phyloP scores from a whole-genome alignment of 169 alveolate species.

The Cryptosporidium parvum region DNA sequence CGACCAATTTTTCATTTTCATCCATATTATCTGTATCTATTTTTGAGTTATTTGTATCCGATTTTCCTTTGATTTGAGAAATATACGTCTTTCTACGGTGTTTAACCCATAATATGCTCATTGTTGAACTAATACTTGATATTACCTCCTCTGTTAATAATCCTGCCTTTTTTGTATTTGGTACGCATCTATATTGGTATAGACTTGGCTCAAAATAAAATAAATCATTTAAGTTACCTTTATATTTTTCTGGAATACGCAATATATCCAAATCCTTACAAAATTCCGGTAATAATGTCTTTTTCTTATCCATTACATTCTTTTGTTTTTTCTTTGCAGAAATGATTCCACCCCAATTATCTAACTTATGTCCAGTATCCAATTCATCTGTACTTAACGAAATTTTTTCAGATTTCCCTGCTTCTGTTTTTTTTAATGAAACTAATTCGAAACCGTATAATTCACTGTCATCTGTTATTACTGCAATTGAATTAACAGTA shows the following conservation, averaged over 20 bases:
- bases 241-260: conserved; percentile 53
- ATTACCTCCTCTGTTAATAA: conserved; percentile 64
- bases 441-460: conserved; percentile 62
- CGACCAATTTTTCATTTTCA: conserved; percentile 6
- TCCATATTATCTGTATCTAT: not conserved
- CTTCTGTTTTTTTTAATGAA: conserved; percentile 45
- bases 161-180: conserved; percentile 72
- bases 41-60: conserved; percentile 3
- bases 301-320: conserved; percentile 54
- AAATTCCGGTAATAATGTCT: conserved; percentile 23
- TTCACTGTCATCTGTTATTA: conserved; percentile 72
- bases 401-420: conserved; percentile 60
- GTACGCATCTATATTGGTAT: conserved; percentile 66
- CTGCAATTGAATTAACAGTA: conserved; percentile 68
- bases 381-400: conserved; percentile 10
- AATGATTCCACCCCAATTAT: conserved; percentile 41
- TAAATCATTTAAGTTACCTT: conserved; percentile 26
- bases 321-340: conserved; percentile 42
- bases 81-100: conserved; percentile 62
- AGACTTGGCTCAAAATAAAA: conserved; percentile 67
- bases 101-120: conserved; percentile 72
- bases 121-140: conserved; percentile 71
- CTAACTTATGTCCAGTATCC: not conserved
- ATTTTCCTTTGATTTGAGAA: conserved; percentile 40
- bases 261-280: conserved; percentile 45